A percentile compares a stretch with the other conserved stretches of the same genome.
Evolutionary conservation across 148 eudicot genomes (phyloP).

Genomic region (Limonium bicolor): DNA sequence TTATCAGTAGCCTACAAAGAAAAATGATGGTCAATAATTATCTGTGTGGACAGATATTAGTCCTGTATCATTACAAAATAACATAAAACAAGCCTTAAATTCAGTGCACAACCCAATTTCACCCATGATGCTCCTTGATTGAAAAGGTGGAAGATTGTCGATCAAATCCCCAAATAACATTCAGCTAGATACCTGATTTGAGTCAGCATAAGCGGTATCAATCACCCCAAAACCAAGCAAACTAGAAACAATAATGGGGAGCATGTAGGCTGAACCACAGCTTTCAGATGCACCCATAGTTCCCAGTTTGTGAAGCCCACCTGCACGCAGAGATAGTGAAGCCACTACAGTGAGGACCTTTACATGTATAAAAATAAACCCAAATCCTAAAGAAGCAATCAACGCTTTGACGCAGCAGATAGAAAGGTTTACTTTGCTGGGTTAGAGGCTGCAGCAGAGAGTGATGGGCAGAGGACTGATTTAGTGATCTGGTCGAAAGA

Average conservation of each 20-base stretch:
- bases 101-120: neutral
- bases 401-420: no score
- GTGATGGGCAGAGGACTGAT: no score
- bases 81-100: neutral
- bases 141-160: neutral
- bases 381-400: no score
- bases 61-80: no score
- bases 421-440: no score
- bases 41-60: neutral
- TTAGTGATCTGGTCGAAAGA: no score
- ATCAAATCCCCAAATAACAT: neutral
- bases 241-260: slow-evolving; percentile 47
- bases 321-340: no score
- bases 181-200: slow-evolving; percentile 39
- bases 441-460: no score
- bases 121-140: neutral
- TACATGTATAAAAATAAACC: no score
- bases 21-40: slow-evolving; percentile 5
- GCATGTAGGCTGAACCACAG: neutral
- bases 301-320: no score
- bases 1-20: slow-evolving; percentile 26
- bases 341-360: no score
- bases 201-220: slow-evolving; percentile 62
- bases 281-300: neutral
- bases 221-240: slow-evolving; percentile 49